Evolutionary conservation across 257 asterid genomes (phyloP), one percentile per base, ranked within the genome.

Genomic region (Hygrophila difformis): DNA sequence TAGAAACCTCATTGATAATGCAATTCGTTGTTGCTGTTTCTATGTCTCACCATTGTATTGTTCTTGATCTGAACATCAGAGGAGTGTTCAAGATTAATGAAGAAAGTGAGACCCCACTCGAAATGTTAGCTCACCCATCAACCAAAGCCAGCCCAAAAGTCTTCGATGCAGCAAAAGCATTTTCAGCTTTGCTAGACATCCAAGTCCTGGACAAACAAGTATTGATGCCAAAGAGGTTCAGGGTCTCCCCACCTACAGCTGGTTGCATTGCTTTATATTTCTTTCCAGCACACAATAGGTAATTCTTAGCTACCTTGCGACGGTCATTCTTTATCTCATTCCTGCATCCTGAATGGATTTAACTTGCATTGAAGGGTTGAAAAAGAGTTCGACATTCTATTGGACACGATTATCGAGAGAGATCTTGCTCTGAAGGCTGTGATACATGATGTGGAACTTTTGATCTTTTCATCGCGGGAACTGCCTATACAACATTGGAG

Each of bases 241-340:
- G n/a, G 56, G 29, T 14, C 35, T 17, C 33, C 31, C 56, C 67
- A 18, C 61, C 67, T 12, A 45, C 61, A 53, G 45, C 56, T 7
- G 45, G 61, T 17, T 45, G 61, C 56, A 61, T 61, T 39, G 67
- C 61, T 61, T 14, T 61, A 33, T 61, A 53, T 46, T 61, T 61
- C 51, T 61, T 61, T 40, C 67, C 61, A 11, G 61, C 67, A 38
- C 15, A 38, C 40, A 51, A 28, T 15, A 61, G 56, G 67, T 61
- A 35, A 26, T 34, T 24, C 7, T 50, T 18, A 21, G 24, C 34
- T 21, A 22, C 35, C 33, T 38, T 7, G n/a, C n/a, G n/a, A n/a
- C n/a, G n/a, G n/a, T n/a, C n/a, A 2, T 19, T 8, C 21, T 44
- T 39, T 12, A 21, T 41, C 13, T 39, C 13, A 15, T 42, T 24